These are phyloP conservation scores for Pleodorina starrii DNA, from an alignment of 139 green algal genomes.

Conservation along the genomic window DNA sequence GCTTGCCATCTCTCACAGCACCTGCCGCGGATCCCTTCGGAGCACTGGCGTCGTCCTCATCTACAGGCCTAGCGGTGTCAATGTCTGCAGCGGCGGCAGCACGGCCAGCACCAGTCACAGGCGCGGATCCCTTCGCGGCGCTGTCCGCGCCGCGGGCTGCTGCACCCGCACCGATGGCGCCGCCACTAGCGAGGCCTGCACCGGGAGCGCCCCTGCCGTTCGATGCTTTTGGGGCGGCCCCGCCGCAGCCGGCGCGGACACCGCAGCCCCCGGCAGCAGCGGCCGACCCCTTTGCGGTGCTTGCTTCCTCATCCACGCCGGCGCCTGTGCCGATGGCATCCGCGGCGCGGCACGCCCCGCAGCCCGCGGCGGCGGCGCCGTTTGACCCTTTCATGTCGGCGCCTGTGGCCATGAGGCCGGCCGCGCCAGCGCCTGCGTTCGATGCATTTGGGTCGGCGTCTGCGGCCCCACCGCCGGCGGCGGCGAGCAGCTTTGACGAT, in stretches of 20 bases:
- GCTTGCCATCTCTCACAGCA: background rate
- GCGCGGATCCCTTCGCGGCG: conserved; percentile 10
- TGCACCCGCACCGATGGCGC: conserved; percentile 6
- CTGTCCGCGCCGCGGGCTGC: background rate
- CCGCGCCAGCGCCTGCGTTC: background rate
- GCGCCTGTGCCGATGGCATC: background rate
- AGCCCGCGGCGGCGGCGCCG: background rate
- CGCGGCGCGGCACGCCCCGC: too few species aligned
- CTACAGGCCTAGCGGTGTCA: background rate
- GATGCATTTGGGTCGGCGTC: conserved; percentile 1
- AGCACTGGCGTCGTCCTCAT: background rate
- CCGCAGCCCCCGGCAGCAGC: conserved; percentile 19
- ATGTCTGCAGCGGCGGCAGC: background rate
- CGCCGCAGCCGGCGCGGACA: background rate
- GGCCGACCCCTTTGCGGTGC: conserved; percentile 66
- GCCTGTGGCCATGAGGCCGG: background rate
- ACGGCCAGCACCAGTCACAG: background rate
- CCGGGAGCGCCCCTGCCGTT: background rate
- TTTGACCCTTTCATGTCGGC: conserved; percentile 1
- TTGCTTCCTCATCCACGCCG: conserved; percentile 31
- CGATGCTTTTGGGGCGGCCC: background rate
- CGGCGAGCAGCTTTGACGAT: background rate
- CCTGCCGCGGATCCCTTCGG: conserved; percentile 15
- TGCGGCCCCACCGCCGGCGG: background rate
- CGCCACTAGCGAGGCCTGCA: too few species aligned